Conservation (phyloP, 106 monocot genomes). For the Dactylorhiza incarnata region DNA sequence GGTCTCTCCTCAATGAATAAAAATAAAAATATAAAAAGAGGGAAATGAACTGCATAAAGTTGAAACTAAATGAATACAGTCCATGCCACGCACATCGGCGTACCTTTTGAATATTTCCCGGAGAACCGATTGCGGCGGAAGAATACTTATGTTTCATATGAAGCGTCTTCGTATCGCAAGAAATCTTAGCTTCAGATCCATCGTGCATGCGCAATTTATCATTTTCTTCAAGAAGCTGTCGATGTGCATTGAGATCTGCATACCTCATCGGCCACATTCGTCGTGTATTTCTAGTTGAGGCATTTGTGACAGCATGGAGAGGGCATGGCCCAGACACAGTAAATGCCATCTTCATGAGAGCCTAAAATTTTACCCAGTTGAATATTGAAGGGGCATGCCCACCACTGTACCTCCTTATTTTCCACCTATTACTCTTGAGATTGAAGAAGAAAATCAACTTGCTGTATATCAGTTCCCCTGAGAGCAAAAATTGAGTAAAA, state of each 20-base stretch:
- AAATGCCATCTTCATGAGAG: not conserved
- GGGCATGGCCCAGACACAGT: not conserved
- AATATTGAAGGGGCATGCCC: not conserved
- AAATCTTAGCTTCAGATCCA: not conserved
- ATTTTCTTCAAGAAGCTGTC: not conserved
- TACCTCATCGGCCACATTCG: not conserved
- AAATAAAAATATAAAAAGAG: not conserved
- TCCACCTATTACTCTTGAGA: not conserved
- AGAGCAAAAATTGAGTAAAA: not conserved
- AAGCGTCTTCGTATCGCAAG: not conserved
- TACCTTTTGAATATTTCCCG: conserved; percentile 13
- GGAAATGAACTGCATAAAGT: not conserved
- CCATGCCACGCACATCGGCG: conserved; percentile 16
- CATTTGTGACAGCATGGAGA: not conserved
- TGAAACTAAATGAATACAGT: not conserved
- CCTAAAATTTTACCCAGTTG: not conserved
- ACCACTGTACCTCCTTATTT: not conserved
- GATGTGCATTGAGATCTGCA: not conserved
- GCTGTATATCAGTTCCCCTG: not conserved
- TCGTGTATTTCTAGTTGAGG: not conserved
- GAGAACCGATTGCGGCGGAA: conserved; percentile 6
- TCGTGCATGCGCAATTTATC: not conserved
- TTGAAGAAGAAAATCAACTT: not conserved
- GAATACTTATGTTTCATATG: conserved; percentile 9
- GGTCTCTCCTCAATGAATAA: not conserved